A percentile compares a stretch with the other conserved stretches of the same genome.
These are phyloP conservation scores for Stropharia rugosoannulata DNA, from an alignment of 768 basidiomycete species.

Conservation along the genomic window DNA sequence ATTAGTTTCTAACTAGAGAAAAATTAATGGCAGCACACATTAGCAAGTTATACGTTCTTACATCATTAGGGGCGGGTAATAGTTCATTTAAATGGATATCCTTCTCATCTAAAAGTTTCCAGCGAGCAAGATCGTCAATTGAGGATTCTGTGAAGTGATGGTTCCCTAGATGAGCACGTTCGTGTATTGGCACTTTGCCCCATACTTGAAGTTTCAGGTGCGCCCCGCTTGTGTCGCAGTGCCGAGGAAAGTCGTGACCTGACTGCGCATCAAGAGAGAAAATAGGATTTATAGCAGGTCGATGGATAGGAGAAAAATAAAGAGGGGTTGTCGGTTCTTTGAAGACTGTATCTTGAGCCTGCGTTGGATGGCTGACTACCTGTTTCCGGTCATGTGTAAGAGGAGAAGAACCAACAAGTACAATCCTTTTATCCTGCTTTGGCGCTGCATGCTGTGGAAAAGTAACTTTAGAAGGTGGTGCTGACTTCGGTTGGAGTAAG, in stretches of 20 bases:
- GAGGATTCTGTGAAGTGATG: background rate
- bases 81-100: constrained; percentile 58
- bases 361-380: too few relatives aligned
- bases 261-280: constrained; percentile 60
- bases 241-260: constrained; percentile 50
- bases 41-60: constrained; percentile 30
- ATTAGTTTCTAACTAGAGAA: constrained; percentile 25
- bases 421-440: constrained; percentile 2
- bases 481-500: constrained; percentile 9
- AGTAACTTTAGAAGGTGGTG: constrained; percentile 11
- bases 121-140: constrained; percentile 30
- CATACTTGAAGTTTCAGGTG: constrained; percentile 58
- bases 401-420: background rate
- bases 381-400: background rate
- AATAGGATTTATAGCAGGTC: constrained; percentile 80
- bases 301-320: constrained; percentile 78
- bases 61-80: constrained; percentile 59
- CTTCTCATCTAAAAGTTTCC: constrained; percentile 73
- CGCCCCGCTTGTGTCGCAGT: constrained; percentile 52
- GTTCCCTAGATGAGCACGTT: background rate
- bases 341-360: background rate
- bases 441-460: constrained; percentile 2
- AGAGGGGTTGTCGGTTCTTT: constrained; percentile 36
- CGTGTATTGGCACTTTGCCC: constrained; percentile 36
- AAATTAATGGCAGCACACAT: constrained; percentile 9